Conservation (phyloP, 495 filamentous ascomycete species). For the Halenospora varia region DNA sequence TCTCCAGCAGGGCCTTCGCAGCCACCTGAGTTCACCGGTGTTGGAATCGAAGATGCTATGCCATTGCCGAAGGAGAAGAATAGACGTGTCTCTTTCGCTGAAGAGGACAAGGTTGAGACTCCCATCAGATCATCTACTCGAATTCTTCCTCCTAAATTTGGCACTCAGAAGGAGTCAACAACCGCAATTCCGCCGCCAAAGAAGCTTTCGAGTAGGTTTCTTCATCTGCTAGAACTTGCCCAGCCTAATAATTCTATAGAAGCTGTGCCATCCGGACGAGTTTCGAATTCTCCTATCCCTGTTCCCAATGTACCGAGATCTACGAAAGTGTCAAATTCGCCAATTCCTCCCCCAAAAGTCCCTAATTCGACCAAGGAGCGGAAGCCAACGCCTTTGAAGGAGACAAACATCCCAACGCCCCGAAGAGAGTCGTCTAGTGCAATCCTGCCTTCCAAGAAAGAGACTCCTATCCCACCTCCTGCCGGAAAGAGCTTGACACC, state of each 20-base stretch:
- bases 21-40: conserved; percentile 4
- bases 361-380: background rate
- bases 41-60: conserved; percentile 5
- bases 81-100: conserved; percentile 13
- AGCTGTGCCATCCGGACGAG: background rate
- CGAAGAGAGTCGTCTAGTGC: background rate
- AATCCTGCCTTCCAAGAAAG: background rate
- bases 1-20: conserved; percentile 10
- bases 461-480: no score
- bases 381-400: background rate
- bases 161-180: background rate
- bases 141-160: background rate
- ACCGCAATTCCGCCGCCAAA: background rate
- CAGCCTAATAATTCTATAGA: no score
- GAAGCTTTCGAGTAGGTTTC: no score
- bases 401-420: background rate
- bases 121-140: conserved; percentile 6
- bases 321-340: background rate
- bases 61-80: conserved; percentile 5
- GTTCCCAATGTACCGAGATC: background rate
- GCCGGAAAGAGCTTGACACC: no score
- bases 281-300: background rate
- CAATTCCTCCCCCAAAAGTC: background rate
- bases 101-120: background rate
- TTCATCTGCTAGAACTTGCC: no score